These are phyloP conservation scores for Suhomyces sp. DNA, from an alignment of 805 yeast genomes.

Conservation along the genomic window DNA sequence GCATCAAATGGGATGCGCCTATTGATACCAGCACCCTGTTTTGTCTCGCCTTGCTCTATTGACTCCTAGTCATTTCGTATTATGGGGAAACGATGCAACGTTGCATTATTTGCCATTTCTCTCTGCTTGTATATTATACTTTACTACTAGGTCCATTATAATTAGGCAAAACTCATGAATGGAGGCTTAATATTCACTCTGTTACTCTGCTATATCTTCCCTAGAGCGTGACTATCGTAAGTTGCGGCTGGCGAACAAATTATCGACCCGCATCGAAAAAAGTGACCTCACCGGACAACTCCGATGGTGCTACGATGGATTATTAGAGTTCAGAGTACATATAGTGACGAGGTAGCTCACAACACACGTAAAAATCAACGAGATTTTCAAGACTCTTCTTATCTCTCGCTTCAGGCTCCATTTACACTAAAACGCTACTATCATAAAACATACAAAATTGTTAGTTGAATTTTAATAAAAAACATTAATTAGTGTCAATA, in stretches of 20 bases:
- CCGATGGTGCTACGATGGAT: background rate
- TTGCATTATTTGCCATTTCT: background rate
- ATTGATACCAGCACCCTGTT: background rate
- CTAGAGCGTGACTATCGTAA: background rate
- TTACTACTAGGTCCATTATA: background rate
- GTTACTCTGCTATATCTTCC: background rate
- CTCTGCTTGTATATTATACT: background rate
- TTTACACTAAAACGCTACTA: background rate
- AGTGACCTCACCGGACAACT: background rate
- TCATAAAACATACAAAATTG: too few relatives aligned
- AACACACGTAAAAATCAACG: background rate
- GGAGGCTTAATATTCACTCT: background rate
- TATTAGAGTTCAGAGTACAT: background rate
- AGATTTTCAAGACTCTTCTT: background rate
- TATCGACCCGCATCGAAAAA: background rate
- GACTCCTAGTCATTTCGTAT: background rate
- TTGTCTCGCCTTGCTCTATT: background rate
- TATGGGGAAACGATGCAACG: slow-evolving; percentile 6
- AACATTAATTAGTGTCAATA: background rate
- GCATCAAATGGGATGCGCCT: background rate
- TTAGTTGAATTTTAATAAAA: too few relatives aligned
- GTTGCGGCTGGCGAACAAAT: background rate
- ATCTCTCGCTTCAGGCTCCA: background rate
- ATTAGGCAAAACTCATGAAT: background rate
- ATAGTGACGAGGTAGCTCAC: background rate